Evolutionary conservation across 83 land plant species (phyloP).

Genomic region (Thuja plicata): DNA sequence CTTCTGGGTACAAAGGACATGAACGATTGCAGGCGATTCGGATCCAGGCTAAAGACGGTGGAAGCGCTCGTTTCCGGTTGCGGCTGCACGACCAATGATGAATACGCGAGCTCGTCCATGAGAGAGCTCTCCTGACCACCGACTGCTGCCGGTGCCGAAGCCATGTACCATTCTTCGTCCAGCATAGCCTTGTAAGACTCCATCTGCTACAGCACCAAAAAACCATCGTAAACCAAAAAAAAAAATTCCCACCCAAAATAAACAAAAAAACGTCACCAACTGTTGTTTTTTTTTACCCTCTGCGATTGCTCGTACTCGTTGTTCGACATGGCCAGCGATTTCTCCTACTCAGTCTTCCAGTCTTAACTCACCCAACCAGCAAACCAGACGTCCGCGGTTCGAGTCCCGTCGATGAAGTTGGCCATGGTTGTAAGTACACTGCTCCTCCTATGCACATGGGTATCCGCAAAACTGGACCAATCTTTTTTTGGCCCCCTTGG

Average conservation of each 20-base stretch:
- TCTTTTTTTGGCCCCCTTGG: neutral
- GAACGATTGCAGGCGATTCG: slow-evolving; percentile 24
- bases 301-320: slow-evolving; percentile 9
- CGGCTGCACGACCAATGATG: slow-evolving; percentile 7
- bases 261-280: neutral
- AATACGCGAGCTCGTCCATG: slow-evolving; percentile 16
- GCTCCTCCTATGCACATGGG: neutral
- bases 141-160: neutral
- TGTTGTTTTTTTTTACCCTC: neutral
- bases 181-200: slow-evolving; percentile 49
- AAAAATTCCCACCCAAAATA: neutral
- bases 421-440: neutral
- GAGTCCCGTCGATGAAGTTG: neutral
- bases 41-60: slow-evolving; percentile 23
- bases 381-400: neutral
- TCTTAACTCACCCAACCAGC: neutral
- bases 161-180: slow-evolving; percentile 48
- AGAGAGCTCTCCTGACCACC: slow-evolving; percentile 14
- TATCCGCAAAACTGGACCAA: neutral
- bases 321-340: neutral
- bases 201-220: neutral
- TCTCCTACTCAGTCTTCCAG: no score
- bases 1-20: slow-evolving; percentile 26
- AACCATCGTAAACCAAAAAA: neutral
- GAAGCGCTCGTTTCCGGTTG: slow-evolving; percentile 8